Conservation (phyloP, 768 basidiomycete species). For the Hebeloma cylindrosporum region DNA sequence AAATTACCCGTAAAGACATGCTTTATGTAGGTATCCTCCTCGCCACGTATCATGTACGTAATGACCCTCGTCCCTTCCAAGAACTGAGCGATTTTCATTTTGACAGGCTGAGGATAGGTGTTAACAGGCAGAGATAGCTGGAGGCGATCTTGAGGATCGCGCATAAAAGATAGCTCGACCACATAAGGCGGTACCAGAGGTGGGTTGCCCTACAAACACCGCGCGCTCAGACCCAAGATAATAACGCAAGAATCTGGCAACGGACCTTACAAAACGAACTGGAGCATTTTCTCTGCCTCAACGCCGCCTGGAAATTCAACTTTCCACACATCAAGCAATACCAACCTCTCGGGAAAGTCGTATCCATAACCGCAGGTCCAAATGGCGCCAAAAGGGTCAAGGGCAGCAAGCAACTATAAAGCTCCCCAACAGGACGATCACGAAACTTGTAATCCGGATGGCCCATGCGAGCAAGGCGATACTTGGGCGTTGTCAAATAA, state of each 20-base stretch:
- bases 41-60: conserved; percentile 25
- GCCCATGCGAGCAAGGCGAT: conserved; percentile 17
- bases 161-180: conserved; percentile 28
- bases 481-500: conserved; percentile 18
- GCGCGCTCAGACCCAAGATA: not conserved
- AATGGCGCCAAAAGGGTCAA: conserved; percentile 30
- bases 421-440: conserved; percentile 20
- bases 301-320: conserved; percentile 43
- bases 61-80: conserved; percentile 35
- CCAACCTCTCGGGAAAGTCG: conserved; percentile 47
- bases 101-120: conserved; percentile 22
- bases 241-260: conserved; percentile 1
- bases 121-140: conserved; percentile 34
- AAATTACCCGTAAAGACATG: conserved; percentile 54
- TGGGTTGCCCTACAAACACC: conserved; percentile 18
- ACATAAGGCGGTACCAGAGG: conserved; percentile 23
- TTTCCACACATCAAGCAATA: conserved; percentile 47
- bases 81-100: conserved; percentile 21
- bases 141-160: conserved; percentile 36
- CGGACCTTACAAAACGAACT: conserved; percentile 41
- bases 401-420: conserved; percentile 31
- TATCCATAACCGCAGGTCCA: conserved; percentile 27
- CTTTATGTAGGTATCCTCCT: conserved; percentile 22
- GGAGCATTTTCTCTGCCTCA: conserved; percentile 48
- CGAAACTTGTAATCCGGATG: conserved; percentile 28